Conservation (phyloP, 2,329 filamentous ascomycete species). For the Venturia pyrina region DNA sequence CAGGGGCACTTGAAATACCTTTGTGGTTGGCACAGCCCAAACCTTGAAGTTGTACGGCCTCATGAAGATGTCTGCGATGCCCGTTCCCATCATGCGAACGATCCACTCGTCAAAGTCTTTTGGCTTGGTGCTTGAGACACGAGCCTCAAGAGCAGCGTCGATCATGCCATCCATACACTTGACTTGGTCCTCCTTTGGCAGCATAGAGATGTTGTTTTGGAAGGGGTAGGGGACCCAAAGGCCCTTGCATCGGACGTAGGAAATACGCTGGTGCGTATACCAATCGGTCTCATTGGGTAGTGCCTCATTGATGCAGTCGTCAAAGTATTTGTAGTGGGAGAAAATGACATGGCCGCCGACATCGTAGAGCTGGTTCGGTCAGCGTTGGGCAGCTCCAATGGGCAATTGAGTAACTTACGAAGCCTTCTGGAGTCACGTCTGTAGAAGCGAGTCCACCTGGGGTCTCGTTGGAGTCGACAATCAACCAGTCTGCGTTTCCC, state of each 20-base stretch:
- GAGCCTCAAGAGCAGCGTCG: conserved; percentile 78
- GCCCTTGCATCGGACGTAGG: conserved; percentile 93
- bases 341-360: conserved; percentile 98
- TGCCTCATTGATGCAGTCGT: conserved; percentile 96
- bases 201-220: conserved; percentile 99
- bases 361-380: conserved; percentile 70
- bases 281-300: conserved; percentile 90
- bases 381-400: conserved; percentile 14
- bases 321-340: conserved; percentile 99
- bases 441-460: conserved; percentile 94
- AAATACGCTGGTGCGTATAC: conserved; percentile 97
- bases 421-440: conserved; percentile 89
- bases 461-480: conserved; percentile 83
- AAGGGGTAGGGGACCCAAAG: conserved; percentile 98
- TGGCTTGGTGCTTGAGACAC: conserved; percentile 82
- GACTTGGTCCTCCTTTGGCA: conserved; percentile 95
- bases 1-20: conserved; percentile 47
- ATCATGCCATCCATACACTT: conserved; percentile 92
- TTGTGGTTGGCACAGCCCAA: conserved; percentile 95
- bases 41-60: conserved; percentile 99
- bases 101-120: conserved; percentile 99
- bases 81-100: conserved; percentile 77
- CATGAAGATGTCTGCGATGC: conserved; percentile 95
- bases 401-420: conserved; percentile 56
- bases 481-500: conserved; percentile 91